A percentile compares a stretch with the other conserved stretches of the same genome.
Conservation (phyloP, 75 land plant genomes). For the Selaginella tamariscina region DNA sequence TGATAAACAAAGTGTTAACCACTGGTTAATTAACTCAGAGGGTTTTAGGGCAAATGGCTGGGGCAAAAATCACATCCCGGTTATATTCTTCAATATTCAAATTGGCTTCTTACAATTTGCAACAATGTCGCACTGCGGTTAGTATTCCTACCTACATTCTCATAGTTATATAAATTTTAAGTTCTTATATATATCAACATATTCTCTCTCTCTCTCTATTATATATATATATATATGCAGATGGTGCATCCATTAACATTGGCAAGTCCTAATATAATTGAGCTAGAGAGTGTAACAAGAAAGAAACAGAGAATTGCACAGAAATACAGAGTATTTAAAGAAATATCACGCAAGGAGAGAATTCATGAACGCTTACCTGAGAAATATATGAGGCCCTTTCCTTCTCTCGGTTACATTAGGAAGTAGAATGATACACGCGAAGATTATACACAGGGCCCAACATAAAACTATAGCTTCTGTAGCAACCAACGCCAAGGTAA, state of each 20-base stretch:
- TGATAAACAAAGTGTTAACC: too few species aligned
- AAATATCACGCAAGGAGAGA: neutral
- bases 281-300: neutral
- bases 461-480: constrained; percentile 81
- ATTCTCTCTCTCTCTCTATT: too few species aligned
- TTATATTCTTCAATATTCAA: too few species aligned
- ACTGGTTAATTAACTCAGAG: too few species aligned
- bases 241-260: neutral
- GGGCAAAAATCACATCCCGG: too few species aligned
- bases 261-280: neutral
- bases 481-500: constrained; percentile 75
- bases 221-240: too few species aligned
- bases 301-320: neutral
- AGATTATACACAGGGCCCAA: constrained; percentile 68
- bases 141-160: neutral
- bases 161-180: neutral
- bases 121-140: neutral
- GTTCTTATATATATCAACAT: too few species aligned
- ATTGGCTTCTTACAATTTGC: too few species aligned
- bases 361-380: constrained; percentile 2
- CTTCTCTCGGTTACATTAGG: constrained; percentile 65
- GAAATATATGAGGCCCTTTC: constrained; percentile 81
- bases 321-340: too few species aligned
- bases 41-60: too few species aligned
- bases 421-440: constrained; percentile 69